These are phyloP conservation scores for Nigrospora oryzae DNA, from an alignment of 2,329 filamentous ascomycete genomes.

Conservation along the genomic window DNA sequence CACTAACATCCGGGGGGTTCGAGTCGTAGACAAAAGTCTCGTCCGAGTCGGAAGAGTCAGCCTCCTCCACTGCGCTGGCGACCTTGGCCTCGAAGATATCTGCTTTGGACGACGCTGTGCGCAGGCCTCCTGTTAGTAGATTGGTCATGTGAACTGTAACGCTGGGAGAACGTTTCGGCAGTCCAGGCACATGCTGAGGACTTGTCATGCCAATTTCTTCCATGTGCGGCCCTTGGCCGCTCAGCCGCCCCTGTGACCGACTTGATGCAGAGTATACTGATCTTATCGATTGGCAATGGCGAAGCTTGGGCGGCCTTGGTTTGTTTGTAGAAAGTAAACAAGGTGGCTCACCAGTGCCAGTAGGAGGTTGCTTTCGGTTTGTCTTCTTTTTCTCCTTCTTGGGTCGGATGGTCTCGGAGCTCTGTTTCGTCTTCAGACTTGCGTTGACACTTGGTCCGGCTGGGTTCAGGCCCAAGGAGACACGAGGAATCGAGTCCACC, in stretches of 20 bases:
- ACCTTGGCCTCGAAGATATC: slow-evolving; percentile 98
- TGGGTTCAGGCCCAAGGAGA: slow-evolving; percentile 60
- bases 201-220: slow-evolving; percentile 15
- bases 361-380: slow-evolving; percentile 64
- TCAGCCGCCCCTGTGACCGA: slow-evolving; percentile 24
- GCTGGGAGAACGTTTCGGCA: slow-evolving; percentile 16
- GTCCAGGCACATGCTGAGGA: slow-evolving; percentile 11
- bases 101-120: slow-evolving; percentile 79
- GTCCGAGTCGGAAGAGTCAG: slow-evolving; percentile 92
- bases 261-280: slow-evolving; percentile 20
- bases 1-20: slow-evolving; percentile 67
- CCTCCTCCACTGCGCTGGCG: slow-evolving; percentile 90
- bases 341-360: slow-evolving; percentile 61
- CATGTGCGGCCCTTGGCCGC: slow-evolving; percentile 23
- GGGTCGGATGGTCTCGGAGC: slow-evolving; percentile 90
- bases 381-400: slow-evolving; percentile 86
- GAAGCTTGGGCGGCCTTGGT: slow-evolving; percentile 16
- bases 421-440: slow-evolving; percentile 77
- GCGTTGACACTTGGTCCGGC: slow-evolving; percentile 57
- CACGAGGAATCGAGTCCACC: slow-evolving; percentile 81
- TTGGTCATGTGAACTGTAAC: slow-evolving; percentile 29
- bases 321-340: not conserved
- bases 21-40: slow-evolving; percentile 99
- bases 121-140: slow-evolving; percentile 33
- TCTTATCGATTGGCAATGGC: slow-evolving; percentile 31